Evolutionary conservation across 345 rosid species (phyloP), one percentile per base, ranked within the genome.

Genomic region (Pistacia integerrima): DNA sequence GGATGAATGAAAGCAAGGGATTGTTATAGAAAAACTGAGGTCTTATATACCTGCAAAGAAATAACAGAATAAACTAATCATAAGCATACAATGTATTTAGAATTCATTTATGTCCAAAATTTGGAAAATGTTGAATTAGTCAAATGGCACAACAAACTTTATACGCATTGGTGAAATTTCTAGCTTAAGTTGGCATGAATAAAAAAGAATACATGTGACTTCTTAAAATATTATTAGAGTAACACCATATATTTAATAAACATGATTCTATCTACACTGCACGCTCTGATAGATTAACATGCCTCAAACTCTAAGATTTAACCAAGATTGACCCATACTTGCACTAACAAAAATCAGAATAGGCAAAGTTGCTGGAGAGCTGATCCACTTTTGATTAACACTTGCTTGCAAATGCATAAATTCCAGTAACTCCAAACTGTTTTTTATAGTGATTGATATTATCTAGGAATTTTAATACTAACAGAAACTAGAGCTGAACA

Each of bases 11-110:
- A 46, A 94, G 91, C 77, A 94, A 76, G 0, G 97, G 98, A 72
- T 94, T 94, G 78, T 94, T 94, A 76, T 86, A 84, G 57, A 94
- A 94, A 86, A 94, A 94, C 51, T 94, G 95, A 17, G 98, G 97
- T 77, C 98, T 87, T 83, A 94, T 89, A 60, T 84, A 94, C 91
- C 98, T 94, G 82, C 67, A 83, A 49, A 57, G 13, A 70, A 75
- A 76, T 22, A 57, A 22, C 3, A 11, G 14, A 59, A 48, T 9
- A 30, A 11, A n/a, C n/a, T 6, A 41, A 48, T 33, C 28, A 22
- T 52, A 58, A 68, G 35, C 55, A 22, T 33, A 76, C 64, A 20
- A 33, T 55, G 61, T 2, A 20, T 70, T 51, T 10, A 9, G 28
- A 30, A 30, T 44, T 49, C 49, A 28, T 70, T 22, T 25, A 22